phyloP scores from a whole-genome alignment of 768 basidiomycete genomes.

The Lentinula aciculospora region DNA sequence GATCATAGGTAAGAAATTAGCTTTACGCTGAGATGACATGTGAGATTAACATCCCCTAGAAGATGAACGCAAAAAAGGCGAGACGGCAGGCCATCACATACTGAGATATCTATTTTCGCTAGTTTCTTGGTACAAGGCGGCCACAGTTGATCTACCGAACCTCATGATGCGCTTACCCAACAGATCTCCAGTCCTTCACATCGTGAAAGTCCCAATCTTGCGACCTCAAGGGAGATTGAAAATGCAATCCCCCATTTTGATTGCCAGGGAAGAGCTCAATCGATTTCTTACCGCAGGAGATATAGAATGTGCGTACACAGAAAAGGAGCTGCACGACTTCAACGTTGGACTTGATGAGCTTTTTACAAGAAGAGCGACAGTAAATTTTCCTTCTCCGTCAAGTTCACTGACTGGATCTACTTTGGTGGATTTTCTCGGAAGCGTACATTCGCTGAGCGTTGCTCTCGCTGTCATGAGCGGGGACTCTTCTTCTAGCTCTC shows the following conservation, averaged over 20 bases:
- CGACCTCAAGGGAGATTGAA: not conserved
- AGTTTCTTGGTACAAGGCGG: not conserved
- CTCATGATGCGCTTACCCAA: not conserved
- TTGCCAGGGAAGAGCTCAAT: not conserved
- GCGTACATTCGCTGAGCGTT: not conserved
- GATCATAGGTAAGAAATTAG: not conserved
- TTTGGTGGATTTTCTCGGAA: not conserved
- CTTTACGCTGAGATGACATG: not conserved
- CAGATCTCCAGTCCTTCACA: not conserved
- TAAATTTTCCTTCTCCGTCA: not conserved
- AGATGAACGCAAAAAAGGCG: not conserved
- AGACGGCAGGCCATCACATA: not conserved
- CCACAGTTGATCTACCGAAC: not conserved
- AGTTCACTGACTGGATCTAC: not conserved
- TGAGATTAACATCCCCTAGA: not conserved
- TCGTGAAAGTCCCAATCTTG: not conserved
- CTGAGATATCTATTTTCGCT: not conserved
- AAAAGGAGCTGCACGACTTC: not conserved
- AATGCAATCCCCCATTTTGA: slow-evolving; percentile 3
- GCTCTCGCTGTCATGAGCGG: not conserved
- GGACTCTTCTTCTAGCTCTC: not conserved
- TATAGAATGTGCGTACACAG: not conserved
- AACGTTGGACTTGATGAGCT: not conserved
- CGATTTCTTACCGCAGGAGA: not conserved
- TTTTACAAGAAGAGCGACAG: not conserved